Base-by-base conservation (phyloP, 257 asterid genomes). In the Nicotiana sylvestris region DNA sequence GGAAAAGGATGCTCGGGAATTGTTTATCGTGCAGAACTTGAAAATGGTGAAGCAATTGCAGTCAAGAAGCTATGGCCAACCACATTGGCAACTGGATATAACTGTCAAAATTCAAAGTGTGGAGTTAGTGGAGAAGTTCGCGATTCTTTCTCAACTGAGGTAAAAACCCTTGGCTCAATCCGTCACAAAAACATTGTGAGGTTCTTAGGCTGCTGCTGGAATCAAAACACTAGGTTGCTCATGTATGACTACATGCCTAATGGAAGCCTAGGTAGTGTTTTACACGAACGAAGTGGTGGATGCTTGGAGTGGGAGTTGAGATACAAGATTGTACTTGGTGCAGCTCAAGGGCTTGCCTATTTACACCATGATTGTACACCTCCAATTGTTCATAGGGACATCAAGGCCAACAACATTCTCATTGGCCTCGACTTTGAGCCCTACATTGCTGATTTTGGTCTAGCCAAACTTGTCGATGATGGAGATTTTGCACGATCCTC, bases 131-230 rank as follows among this genome's bases (percentile, higher is more conserved):
- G 80, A 29, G 85, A 87, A 5, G 88, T 89, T 43, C 92, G 96
- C 0, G 97, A 94, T 69, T 93, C 97, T 15, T 94, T 94, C 81
- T 92, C 98, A 18, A 88, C 97, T 0, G 98, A 93, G 90, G 93
- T 94, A 9, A 93, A 88, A 74, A 94, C 97, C 2, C 93, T 94
- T 0, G 96, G 98, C 1, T 90, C 95, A 5, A 88, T 93, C 81
- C 91, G 98, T 1, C 98, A 93, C 76, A 94, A 94, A 87, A 94
- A 94, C 87, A 91, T 94, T 2, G 94, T 94, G 18, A 89, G 88
- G 90, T 93, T 94, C 88, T 81, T 94, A 64, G 98, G 98, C n/a
- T 94, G 95, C 79, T 93, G 97, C 64, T 93, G 97, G 98, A 94
- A 93, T 86, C 87, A 87, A 64, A 90, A 62, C 46, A 94, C 94